A percentile compares a stretch with the other conserved stretches of the same genome.
Evolutionary conservation across 75 land plant species (phyloP).

Genomic region (Sequoia sempervirens): DNA sequence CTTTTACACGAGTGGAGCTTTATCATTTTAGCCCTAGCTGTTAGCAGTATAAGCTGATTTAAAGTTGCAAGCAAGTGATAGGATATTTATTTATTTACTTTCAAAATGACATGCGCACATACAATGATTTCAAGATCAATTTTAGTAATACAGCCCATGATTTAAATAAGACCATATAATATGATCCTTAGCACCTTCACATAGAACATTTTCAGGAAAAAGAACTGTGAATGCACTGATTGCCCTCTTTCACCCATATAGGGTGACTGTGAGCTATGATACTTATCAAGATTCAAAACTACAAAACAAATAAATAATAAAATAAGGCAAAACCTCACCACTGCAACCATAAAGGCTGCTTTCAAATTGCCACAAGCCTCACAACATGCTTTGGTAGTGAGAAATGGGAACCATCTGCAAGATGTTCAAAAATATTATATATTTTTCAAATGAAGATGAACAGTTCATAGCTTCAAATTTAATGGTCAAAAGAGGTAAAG

Average conservation of each 20-base stretch:
- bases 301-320: constrained; percentile 4
- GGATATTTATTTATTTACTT: not conserved
- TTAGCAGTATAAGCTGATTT: constrained; percentile 4
- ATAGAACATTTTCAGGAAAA: not conserved
- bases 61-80: constrained; percentile 4
- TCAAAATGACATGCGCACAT: not conserved
- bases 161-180: not conserved
- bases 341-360: constrained; percentile 92
- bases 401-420: constrained; percentile 84
- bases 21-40: not conserved
- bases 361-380: constrained; percentile 95
- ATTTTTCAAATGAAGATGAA: not conserved
- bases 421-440: not conserved
- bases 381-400: constrained; percentile 85
- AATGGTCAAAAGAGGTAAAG: not conserved
- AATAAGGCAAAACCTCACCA: constrained; percentile 38
- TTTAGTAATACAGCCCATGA: not conserved
- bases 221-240: not conserved
- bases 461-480: not conserved
- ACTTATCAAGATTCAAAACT: not conserved
- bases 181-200: not conserved
- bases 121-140: not conserved
- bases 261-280: not conserved
- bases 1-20: not conserved
- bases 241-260: not conserved